Conservation (phyloP, 2,329 filamentous ascomycete genomes). For the Diaporthe vaccinii region DNA sequence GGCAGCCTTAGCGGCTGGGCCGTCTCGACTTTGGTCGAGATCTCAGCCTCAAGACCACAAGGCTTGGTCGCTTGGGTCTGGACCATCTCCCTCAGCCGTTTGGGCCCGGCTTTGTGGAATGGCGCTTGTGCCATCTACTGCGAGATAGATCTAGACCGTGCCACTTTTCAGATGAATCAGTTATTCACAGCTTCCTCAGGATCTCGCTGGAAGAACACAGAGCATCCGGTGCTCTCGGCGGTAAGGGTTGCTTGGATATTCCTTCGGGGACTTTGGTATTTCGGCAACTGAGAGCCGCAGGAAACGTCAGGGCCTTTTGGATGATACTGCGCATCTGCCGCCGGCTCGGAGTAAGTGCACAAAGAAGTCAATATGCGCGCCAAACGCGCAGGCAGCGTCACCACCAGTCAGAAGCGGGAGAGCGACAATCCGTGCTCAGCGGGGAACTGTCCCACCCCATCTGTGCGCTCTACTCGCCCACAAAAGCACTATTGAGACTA, state of each 20-base stretch:
- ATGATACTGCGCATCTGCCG: not conserved
- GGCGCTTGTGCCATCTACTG: not conserved
- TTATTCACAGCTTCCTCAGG: not conserved
- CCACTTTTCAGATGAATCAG: constrained; percentile 18
- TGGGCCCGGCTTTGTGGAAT: constrained; percentile 13
- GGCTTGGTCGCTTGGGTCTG: not conserved
- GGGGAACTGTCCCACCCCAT: constrained; percentile 29
- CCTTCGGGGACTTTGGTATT: too few species aligned
- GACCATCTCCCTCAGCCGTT: not conserved
- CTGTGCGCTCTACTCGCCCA: constrained; percentile 18
- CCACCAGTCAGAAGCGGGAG: constrained; percentile 17
- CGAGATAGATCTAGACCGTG: constrained; percentile 11
- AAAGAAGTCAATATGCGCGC: not conserved
- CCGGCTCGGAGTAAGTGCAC: too few species aligned
- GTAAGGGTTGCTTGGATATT: not conserved
- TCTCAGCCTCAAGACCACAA: constrained; percentile 19
- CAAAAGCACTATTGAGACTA: constrained; percentile 18
- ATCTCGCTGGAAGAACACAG: not conserved
- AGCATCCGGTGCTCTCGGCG: not conserved
- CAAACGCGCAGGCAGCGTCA: constrained; percentile 9
- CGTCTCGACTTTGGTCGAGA: constrained; percentile 9
- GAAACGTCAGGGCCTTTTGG: not conserved
- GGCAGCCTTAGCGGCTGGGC: constrained; percentile 14
- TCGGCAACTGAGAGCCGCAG: not conserved
- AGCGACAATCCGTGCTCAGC: constrained; percentile 25